These are phyloP conservation scores for Arachis hypogaea DNA, from an alignment of 306 rosid species.

Conservation along the genomic window DNA sequence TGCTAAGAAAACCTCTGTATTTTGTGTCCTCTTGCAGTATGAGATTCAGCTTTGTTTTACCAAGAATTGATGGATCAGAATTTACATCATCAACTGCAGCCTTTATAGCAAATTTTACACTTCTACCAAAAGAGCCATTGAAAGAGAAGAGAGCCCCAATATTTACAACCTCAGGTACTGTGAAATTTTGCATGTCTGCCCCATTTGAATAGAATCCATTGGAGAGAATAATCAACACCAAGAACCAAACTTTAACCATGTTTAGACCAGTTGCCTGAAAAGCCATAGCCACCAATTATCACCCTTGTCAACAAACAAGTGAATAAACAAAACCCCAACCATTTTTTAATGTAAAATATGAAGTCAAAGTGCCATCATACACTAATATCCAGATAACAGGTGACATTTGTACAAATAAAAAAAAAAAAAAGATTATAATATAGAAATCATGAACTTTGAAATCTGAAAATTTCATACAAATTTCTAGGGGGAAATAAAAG, in stretches of 20 bases:
- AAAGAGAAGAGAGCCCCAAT: constrained; percentile 76
- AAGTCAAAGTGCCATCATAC: neutral
- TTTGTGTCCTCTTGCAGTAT: constrained; percentile 70
- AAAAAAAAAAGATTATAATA: no score
- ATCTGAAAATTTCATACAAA: neutral
- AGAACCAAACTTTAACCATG: constrained; percentile 57
- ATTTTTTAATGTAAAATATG: neutral
- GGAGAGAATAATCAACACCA: constrained; percentile 51
- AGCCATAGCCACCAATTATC: constrained; percentile 30
- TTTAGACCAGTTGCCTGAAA: constrained; percentile 34
- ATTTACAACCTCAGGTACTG: constrained; percentile 61
- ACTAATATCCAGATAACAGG: constrained; percentile 1
- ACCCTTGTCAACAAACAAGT: constrained; percentile 36
- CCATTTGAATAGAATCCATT: constrained; percentile 54
- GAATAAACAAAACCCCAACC: constrained; percentile 29
- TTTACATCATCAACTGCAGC: constrained; percentile 80
- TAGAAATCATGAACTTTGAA: neutral
- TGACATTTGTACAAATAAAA: neutral
- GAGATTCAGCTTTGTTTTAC: constrained; percentile 58
- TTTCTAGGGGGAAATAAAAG: neutral
- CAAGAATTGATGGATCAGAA: constrained; percentile 75
- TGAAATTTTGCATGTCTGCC: constrained; percentile 44
- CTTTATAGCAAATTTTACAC: constrained; percentile 63
- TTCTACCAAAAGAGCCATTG: constrained; percentile 59
- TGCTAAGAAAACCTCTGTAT: constrained; percentile 80